These are phyloP conservation scores for Lentinus brumalis DNA, from an alignment of 768 basidiomycete species.

Conservation along the genomic window DNA sequence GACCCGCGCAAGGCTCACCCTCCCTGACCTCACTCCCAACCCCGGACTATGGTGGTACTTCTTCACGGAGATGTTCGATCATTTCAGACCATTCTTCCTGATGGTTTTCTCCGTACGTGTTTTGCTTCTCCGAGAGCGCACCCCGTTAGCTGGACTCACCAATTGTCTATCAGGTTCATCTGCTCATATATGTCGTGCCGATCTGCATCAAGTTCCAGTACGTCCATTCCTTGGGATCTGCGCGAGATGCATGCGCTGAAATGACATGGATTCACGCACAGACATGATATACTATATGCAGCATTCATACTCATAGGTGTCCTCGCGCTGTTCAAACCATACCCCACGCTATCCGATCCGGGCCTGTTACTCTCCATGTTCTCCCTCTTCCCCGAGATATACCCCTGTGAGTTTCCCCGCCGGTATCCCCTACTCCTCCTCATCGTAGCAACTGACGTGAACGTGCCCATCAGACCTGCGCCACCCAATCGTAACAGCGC, in stretches of 20 bases:
- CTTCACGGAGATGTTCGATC: constrained; percentile 99
- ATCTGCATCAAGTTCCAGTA: constrained; percentile 89
- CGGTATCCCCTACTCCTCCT: too few species aligned
- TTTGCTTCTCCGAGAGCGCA: background rate
- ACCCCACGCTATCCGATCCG: constrained; percentile 88
- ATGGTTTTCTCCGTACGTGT: constrained; percentile 84
- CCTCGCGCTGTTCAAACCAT: constrained; percentile 85
- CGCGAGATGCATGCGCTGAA: background rate
- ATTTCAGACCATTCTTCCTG: constrained; percentile 94
- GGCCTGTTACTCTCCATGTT: constrained; percentile 85
- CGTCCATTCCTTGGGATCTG: constrained; percentile 23
- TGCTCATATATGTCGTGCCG: constrained; percentile 80
- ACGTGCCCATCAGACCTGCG: constrained; percentile 61
- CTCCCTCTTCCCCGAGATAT: constrained; percentile 79
- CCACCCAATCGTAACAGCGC: constrained; percentile 79
- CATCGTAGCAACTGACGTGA: background rate
- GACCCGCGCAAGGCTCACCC: constrained; percentile 56
- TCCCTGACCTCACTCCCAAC: constrained; percentile 92
- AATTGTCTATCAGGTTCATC: constrained; percentile 60
- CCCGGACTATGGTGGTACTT: constrained; percentile 99
- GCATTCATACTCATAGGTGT: constrained; percentile 75
- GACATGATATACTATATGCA: constrained; percentile 85
- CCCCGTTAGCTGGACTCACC: background rate
- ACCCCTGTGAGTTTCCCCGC: constrained; percentile 64
- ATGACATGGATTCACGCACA: constrained; percentile 29